Evolutionary conservation across 2,329 filamentous ascomycete genomes (phyloP), one percentile per base, ranked within the genome.

Genomic region (Alternaria conjuncta): DNA sequence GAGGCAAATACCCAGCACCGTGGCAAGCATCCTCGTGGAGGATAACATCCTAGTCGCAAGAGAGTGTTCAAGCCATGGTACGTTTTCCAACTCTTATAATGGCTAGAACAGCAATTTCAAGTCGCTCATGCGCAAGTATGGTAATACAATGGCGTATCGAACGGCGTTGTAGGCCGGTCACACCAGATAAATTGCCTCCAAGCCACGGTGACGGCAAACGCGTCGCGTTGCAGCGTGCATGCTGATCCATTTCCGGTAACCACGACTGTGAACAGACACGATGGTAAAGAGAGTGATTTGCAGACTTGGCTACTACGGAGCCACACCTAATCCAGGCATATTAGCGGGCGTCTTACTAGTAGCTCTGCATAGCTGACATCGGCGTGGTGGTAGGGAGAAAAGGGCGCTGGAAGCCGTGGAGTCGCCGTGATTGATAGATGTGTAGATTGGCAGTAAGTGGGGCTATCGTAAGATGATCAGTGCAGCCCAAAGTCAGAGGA

Each of bases 241-340:
- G 51, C 57, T 45, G 53, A 63, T 60, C 70, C 72, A 32, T 13
- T 69, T 76, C 62, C 46, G 71, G 73, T 61, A 69, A 65, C 66
- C 73, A 78, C 75, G 62, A 58, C 75, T 73, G 72, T 30, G 67
- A 55, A 65, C 61, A 63, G 65, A 51, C 57, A 64, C 65, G 61
- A 51, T 51, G 60, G 44, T 57, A 21, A 32, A 51, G 18, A 20
- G 18, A 28, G 41, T 20, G 47, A 41, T 55, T 15, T 1, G 46
- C 18, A 28, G 28, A 13, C 32, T 60, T 25, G 12, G 43, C 50
- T 56, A 46, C 59, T 47, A 63, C 43, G 32, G 30, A 57, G 55
- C 54, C 18, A 62, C 36, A 60, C 56, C 59, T 57, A 32, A 41
- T 49, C 47, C 18, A 15, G 20, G 20, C 6, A 23, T 25, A 12